phyloP scores from a whole-genome alignment of 1,139 yeast genomes.

The Lodderomyces oxycetoniae region DNA sequence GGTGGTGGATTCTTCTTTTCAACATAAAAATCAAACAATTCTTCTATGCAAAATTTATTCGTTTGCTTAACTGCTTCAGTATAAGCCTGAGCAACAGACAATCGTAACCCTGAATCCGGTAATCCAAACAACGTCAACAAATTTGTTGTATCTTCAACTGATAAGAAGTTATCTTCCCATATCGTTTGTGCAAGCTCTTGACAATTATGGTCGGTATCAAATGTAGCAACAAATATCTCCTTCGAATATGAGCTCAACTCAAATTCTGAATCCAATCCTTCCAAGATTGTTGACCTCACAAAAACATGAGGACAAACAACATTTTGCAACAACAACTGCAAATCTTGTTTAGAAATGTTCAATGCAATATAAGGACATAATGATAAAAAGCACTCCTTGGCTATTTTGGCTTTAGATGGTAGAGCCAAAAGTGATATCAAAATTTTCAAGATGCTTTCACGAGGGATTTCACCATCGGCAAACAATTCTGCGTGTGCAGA shows the following conservation, averaged over 20 bases:
- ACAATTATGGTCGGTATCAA: constrained; percentile 64
- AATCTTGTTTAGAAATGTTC: constrained; percentile 52
- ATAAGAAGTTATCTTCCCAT: constrained; percentile 74
- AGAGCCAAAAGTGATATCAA: constrained; percentile 63
- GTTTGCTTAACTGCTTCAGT: constrained; percentile 31
- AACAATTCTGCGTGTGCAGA: constrained; percentile 73
- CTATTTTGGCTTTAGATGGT: constrained; percentile 73
- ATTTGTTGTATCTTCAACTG: constrained; percentile 39
- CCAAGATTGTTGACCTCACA: constrained; percentile 75
- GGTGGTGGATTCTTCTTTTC: constrained; percentile 71
- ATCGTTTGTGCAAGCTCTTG: constrained; percentile 70
- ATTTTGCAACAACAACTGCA: constrained; percentile 54
- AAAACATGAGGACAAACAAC: constrained; percentile 60
- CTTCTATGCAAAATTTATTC: constrained; percentile 32
- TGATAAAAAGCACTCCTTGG: constrained; percentile 77
- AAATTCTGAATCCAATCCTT: constrained; percentile 81
- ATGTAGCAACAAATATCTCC: constrained; percentile 75
- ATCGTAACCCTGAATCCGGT: constrained; percentile 58
- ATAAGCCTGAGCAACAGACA: constrained; percentile 51
- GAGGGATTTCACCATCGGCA: constrained; percentile 62
- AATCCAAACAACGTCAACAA: constrained; percentile 50
- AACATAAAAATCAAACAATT: constrained; percentile 51
- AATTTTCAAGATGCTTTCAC: constrained; percentile 57
- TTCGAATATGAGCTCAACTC: constrained; percentile 61
- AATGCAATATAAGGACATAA: constrained; percentile 72